These are phyloP conservation scores for Elongisporangium prolatum DNA, from an alignment of 352 stramenopile species.

Conservation along the genomic window DNA sequence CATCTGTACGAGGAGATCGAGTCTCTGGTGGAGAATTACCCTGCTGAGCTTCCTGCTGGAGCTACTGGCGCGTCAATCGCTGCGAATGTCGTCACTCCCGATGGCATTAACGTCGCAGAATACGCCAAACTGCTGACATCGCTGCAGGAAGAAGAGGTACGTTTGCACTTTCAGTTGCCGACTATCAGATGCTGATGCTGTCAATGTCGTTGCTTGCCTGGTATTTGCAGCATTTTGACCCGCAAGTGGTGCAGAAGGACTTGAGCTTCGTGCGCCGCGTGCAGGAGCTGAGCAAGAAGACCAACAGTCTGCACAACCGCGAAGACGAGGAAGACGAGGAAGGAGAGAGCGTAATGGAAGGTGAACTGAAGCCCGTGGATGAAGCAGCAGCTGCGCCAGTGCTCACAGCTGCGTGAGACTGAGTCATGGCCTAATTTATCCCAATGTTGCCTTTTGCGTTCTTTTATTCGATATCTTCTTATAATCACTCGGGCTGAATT, in stretches of 20 bases:
- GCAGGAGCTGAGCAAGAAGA: constrained; percentile 47
- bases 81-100: constrained; percentile 7
- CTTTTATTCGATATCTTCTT: background rate
- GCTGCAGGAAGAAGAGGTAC: constrained; percentile 42
- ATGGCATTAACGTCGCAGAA: constrained; percentile 23
- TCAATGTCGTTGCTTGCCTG: background rate
- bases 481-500: background rate
- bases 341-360: background rate
- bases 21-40: constrained; percentile 45
- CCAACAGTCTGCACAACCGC: constrained; percentile 19
- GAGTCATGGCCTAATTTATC: background rate
- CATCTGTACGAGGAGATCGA: constrained; percentile 68
- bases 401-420: background rate
- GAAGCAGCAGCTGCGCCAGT: background rate
- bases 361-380: background rate
- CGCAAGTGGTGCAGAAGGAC: constrained; percentile 37
- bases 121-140: constrained; percentile 43
- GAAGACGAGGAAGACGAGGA: background rate
- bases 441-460: background rate
- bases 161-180: background rate
- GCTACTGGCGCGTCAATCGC: constrained; percentile 4
- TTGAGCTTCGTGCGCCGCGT: constrained; percentile 56
- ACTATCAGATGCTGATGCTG: background rate
- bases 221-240: constrained; percentile 41
- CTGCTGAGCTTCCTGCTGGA: constrained; percentile 4